Base-by-base conservation (phyloP, 805 yeast genomes). In the Cyberlindnera xishuangbannaensis region DNA sequence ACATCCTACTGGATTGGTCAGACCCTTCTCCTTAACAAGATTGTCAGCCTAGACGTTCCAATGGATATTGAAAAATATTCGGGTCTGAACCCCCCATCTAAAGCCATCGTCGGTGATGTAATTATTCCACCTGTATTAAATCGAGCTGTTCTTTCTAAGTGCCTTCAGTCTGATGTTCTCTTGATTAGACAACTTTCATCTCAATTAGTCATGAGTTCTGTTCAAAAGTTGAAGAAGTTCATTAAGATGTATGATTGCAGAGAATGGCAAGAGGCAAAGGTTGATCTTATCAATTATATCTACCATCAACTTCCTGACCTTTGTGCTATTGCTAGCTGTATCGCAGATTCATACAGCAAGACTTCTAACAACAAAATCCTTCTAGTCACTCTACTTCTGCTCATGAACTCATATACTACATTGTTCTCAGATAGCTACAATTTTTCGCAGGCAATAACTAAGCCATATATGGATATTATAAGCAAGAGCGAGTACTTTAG, bases 1-100 rank as follows among this genome's bases (percentile, higher is more conserved):
- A 67, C 90, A 1, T 78, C 90, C 10, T 85, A 82, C 61, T 88
- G 94, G 87, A 65, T 86, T 29, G 83, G 92, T 7, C 81, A 73
- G 56, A 71, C 85, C 1, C 62, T 79, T 17, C 55, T 85, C 3
- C 59, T 79, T 28, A 66, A 78, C 1, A 73, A 75, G 37, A 65
- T 83, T 6, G 65, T 84, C n/a, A 65, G 67, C 18, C 45, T 78
- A 4, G 72, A 75, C 1, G 50, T 80, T 7, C 86, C 92, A 0
- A 43, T 40, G 9, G 54, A 58, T 6, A 53, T 65, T 24, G 27
- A 36, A 10, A 41, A 42, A 4, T 50, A 53, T 16, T 50, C 55
- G 32, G 47, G 46, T 4, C 14, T 43, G 11, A 31, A 33, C 6
- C 42, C 47, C 10, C 78, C 73, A 25, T 47, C 59, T 1, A 45